These are phyloP conservation scores for Glomus cerebriforme DNA, from an alignment of 192 early-diverging fungal species.

Conservation along the genomic window DNA sequence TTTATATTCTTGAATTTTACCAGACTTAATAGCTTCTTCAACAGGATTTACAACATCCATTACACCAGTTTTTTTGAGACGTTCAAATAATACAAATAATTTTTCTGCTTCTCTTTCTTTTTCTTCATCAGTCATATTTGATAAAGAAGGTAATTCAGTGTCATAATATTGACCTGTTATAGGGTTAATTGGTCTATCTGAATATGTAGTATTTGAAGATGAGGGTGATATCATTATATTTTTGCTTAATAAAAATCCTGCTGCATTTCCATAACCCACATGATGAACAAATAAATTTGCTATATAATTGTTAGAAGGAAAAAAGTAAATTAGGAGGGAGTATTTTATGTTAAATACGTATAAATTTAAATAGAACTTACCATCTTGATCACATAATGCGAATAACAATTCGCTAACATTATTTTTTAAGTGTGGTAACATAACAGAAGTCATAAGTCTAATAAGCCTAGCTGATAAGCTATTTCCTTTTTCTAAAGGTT, in stretches of 20 bases:
- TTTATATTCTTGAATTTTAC: conserved; percentile 19
- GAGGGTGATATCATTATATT: conserved; percentile 60
- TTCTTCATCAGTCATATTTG: conserved; percentile 94
- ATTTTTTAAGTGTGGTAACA: conserved; percentile 59
- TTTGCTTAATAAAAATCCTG: conserved; percentile 82
- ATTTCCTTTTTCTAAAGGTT: conserved; percentile 66
- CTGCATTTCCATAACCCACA: conserved; percentile 92
- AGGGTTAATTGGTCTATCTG: conserved; percentile 64
- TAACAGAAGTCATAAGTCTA: conserved; percentile 66
- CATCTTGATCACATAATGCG: conserved; percentile 68
- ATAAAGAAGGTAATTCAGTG: conserved; percentile 53
- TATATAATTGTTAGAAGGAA: conserved; percentile 17
- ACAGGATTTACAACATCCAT: conserved; percentile 80
- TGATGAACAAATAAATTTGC: conserved; percentile 63
- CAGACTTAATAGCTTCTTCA: conserved; percentile 49
- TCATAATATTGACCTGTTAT: conserved; percentile 82
- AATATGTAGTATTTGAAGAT: conserved; percentile 1
- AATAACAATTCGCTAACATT: conserved; percentile 67
- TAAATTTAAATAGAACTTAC: conserved; percentile 43
- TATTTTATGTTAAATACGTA: not conserved
- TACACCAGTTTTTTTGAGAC: conserved; percentile 88
- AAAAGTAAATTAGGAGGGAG: not conserved
- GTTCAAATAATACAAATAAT: conserved; percentile 92
- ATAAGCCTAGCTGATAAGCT: conserved; percentile 66
- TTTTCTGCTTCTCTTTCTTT: conserved; percentile 93